A percentile compares a stretch with the other conserved stretches of the same genome.
These are phyloP conservation scores for Arthrobotrys pseudoclavata DNA, from an alignment of 2,329 filamentous ascomycete genomes.

Conservation along the genomic window DNA sequence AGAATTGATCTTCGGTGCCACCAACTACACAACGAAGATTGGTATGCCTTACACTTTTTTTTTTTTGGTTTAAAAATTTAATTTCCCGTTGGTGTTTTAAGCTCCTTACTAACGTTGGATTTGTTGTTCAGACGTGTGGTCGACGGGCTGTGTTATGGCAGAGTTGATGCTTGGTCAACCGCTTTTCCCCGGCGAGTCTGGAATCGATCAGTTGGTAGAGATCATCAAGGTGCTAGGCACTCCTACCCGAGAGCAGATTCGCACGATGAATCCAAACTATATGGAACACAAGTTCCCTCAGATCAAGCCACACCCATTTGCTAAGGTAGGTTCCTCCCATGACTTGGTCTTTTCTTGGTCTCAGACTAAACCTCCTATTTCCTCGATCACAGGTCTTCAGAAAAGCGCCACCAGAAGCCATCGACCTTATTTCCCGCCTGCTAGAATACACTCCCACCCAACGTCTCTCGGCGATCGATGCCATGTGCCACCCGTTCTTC, in stretches of 20 bases:
- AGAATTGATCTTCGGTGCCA: constrained; percentile 97
- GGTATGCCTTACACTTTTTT: constrained; percentile 73
- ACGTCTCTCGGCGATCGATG: constrained; percentile 90
- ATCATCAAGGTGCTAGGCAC: constrained; percentile 99
- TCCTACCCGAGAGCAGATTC: constrained; percentile 95
- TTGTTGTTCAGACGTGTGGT: constrained; percentile 86
- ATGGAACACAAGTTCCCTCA: constrained; percentile 99
- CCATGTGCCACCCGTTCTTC: constrained; percentile 99
- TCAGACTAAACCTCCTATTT: constrained; percentile 22
- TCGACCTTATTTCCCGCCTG: constrained; percentile 92
- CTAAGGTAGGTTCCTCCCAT: constrained; percentile 75
- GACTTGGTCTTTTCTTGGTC: background rate
- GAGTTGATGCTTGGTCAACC: constrained; percentile 99
- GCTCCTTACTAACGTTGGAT: constrained; percentile 36
- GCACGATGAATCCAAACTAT: constrained; percentile 99
- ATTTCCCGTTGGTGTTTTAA: constrained; percentile 6
- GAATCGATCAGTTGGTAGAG: constrained; percentile 97
- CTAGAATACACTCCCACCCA: constrained; percentile 98
- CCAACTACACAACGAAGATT: constrained; percentile 99
- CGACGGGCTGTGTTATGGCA: constrained; percentile 98
- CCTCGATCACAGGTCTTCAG: constrained; percentile 79
- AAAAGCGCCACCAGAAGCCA: constrained; percentile 91
- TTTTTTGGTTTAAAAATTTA: background rate
- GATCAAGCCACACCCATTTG: constrained; percentile 99
- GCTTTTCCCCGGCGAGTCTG: constrained; percentile 96